Percentiles rank a stretch among this genome's conserved stretches.
These are phyloP conservation scores for Kodamaea restingae DNA, from an alignment of 805 yeast genomes.

Conservation along the genomic window DNA sequence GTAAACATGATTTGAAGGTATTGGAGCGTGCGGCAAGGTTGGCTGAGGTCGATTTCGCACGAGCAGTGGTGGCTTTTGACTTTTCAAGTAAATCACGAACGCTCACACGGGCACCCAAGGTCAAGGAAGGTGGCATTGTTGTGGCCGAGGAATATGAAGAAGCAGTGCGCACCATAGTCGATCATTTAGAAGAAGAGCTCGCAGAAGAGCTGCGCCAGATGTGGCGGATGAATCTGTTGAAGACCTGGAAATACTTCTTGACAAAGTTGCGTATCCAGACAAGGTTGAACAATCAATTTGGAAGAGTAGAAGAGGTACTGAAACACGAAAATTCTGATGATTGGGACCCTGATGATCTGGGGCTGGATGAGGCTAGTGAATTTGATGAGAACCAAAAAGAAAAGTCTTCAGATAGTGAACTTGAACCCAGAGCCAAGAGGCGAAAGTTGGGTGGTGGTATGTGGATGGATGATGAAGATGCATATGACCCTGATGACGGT, in stretches of 20 bases:
- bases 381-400: no score
- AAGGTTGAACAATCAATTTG: slow-evolving; percentile 48
- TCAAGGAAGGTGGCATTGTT: slow-evolving; percentile 71
- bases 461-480: no score
- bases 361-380: slow-evolving; percentile 5
- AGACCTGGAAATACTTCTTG: slow-evolving; percentile 51
- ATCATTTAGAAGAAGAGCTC: slow-evolving; percentile 47
- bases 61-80: slow-evolving; percentile 84
- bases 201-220: slow-evolving; percentile 40
- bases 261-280: slow-evolving; percentile 46
- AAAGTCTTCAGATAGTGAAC: no score
- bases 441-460: no score
- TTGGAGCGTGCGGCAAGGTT: slow-evolving; percentile 69
- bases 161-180: slow-evolving; percentile 52
- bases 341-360: slow-evolving; percentile 7
- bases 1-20: slow-evolving; percentile 35
- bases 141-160: slow-evolving; percentile 59
- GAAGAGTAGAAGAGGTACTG: slow-evolving; percentile 23
- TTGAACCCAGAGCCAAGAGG: no score
- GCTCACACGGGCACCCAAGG: slow-evolving; percentile 47
- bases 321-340: no score
- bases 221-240: slow-evolving; percentile 47
- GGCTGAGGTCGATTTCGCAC: slow-evolving; percentile 73
- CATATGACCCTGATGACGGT: no score
- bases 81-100: slow-evolving; percentile 38